These are phyloP conservation scores for Boletus edulis DNA, from an alignment of 768 basidiomycete species.

Conservation along the genomic window DNA sequence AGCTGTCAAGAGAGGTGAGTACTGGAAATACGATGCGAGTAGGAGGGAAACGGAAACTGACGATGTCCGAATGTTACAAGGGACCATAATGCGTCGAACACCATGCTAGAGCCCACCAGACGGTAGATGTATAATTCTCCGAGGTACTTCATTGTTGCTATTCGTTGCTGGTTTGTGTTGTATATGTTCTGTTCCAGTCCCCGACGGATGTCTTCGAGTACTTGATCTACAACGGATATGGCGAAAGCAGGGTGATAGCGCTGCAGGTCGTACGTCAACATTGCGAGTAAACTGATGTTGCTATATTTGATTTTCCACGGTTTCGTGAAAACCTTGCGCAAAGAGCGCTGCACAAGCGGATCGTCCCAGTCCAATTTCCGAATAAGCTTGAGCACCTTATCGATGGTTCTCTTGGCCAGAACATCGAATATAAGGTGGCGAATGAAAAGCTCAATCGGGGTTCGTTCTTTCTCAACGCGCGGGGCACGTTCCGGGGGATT, in stretches of 20 bases:
- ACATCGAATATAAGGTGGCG: conserved; percentile 95
- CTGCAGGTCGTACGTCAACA: conserved; percentile 93
- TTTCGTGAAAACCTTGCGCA: conserved; percentile 93
- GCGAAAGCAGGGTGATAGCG: conserved; percentile 90
- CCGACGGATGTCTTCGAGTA: conserved; percentile 86
- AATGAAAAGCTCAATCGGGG: conserved; percentile 89
- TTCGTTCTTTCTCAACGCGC: conserved; percentile 78
- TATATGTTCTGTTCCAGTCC: conserved; percentile 95
- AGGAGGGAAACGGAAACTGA: conserved; percentile 49
- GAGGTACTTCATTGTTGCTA: conserved; percentile 91
- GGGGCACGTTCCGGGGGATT: conserved; percentile 95
- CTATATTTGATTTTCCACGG: conserved; percentile 97
- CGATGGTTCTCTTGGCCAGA: conserved; percentile 88
- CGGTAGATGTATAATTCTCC: conserved; percentile 98
- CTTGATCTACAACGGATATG: conserved; percentile 87
- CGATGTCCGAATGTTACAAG: conserved; percentile 95
- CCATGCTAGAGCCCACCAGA: conserved; percentile 79
- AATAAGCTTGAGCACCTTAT: conserved; percentile 90
- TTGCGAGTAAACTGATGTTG: conserved; percentile 86
- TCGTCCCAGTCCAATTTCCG: conserved; percentile 98
- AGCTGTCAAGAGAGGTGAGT: conserved; percentile 45
- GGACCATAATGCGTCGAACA: conserved; percentile 95
- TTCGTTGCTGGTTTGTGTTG: conserved; percentile 89
- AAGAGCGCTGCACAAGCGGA: conserved; percentile 48
- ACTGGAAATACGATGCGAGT: not conserved